These are phyloP conservation scores for Gyromitra esculenta DNA, from an alignment of 2,329 filamentous ascomycete genomes.

Conservation along the genomic window DNA sequence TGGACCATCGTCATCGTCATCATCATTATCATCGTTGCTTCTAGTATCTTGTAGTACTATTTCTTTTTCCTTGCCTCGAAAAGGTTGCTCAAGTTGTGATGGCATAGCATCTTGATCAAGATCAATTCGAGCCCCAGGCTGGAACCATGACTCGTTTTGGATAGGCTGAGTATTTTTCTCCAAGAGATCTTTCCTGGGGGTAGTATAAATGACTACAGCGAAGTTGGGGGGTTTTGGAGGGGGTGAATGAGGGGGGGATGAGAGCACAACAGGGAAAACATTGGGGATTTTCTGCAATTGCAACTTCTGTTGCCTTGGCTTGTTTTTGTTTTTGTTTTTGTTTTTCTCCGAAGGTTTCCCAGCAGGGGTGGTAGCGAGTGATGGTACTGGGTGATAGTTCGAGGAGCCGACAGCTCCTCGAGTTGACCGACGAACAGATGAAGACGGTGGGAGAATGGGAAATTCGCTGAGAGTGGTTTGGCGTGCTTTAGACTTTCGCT, in stretches of 20 bases:
- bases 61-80: conserved; percentile 9
- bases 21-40: conserved; percentile 9
- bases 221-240: conserved; percentile 23
- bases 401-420: neutral
- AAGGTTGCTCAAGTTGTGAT: neutral
- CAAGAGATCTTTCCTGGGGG: neutral
- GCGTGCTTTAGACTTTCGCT: conserved; percentile 28
- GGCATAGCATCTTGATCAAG: conserved; percentile 1
- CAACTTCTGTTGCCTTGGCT: conserved; percentile 8
- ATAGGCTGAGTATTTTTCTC: neutral
- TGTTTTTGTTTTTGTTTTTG: conserved; percentile 1
- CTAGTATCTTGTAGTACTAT: conserved; percentile 11
- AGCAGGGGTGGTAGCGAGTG: neutral
- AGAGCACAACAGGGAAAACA: neutral
- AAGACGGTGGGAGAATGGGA: conserved; percentile 1
- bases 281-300: neutral
- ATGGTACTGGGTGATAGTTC: neutral
- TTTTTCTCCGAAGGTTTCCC: neutral
- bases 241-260: neutral
- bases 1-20: neutral
- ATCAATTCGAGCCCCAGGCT: conserved; percentile 19
- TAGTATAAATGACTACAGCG: conserved; percentile 35
- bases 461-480: conserved; percentile 35
- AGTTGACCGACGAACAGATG: conserved; percentile 18
- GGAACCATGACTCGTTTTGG: conserved; percentile 19